These are phyloP conservation scores for Haplographium delicatum DNA, from an alignment of 495 filamentous ascomycete genomes.

Conservation along the genomic window DNA sequence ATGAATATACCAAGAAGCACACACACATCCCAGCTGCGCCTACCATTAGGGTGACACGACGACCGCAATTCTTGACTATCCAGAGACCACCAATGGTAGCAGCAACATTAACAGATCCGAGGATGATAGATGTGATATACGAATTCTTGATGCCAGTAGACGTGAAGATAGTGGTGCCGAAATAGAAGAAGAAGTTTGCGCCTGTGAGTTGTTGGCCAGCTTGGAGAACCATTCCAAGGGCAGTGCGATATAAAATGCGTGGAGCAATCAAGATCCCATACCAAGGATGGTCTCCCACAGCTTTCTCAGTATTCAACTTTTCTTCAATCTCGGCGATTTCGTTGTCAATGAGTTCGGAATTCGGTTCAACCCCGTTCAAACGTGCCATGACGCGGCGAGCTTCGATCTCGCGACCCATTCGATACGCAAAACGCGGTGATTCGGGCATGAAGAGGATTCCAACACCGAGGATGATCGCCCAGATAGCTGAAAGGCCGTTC, in stretches of 20 bases:
- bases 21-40: conserved; percentile 65
- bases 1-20: conserved; percentile 60
- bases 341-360: conserved; percentile 57
- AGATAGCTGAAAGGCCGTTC: conserved; percentile 74
- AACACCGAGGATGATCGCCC: conserved; percentile 65
- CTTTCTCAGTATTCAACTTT: conserved; percentile 38
- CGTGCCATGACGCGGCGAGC: conserved; percentile 64
- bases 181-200: conserved; percentile 82
- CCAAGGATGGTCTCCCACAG: conserved; percentile 30
- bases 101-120: conserved; percentile 67
- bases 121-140: conserved; percentile 69
- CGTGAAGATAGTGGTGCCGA: conserved; percentile 67
- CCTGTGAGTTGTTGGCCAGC: conserved; percentile 64
- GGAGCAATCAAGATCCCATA: conserved; percentile 33
- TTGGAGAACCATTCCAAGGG: conserved; percentile 62
- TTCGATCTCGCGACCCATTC: conserved; percentile 57
- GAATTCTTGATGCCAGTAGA: conserved; percentile 62
- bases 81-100: conserved; percentile 71
- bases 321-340: conserved; percentile 72
- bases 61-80: conserved; percentile 65
- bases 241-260: conserved; percentile 61
- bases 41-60: conserved; percentile 58
- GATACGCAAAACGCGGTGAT: conserved; percentile 66
- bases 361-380: conserved; percentile 61
- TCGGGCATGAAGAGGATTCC: conserved; percentile 70